Percentiles rank a stretch among this genome's conserved stretches.
Conservation (phyloP, 768 basidiomycete genomes). For the Mycena venus region DNA sequence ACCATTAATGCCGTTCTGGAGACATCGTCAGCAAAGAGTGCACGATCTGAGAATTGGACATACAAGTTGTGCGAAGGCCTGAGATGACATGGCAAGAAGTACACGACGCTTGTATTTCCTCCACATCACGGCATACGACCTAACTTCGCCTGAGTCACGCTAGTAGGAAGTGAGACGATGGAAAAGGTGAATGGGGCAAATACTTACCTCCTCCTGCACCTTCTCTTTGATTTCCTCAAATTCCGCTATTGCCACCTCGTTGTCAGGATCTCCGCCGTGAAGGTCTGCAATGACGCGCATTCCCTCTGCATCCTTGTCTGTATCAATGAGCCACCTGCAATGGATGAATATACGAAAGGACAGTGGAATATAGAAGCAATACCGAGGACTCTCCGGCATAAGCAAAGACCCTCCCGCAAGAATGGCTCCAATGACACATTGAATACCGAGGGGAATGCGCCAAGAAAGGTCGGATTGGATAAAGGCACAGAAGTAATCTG, state of each 20-base stretch:
- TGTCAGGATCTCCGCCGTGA: slow-evolving; percentile 83
- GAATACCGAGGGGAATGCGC: slow-evolving; percentile 90
- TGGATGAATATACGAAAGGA: neutral
- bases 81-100: slow-evolving; percentile 93
- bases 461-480: slow-evolving; percentile 90
- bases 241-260: slow-evolving; percentile 82
- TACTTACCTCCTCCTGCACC: slow-evolving; percentile 74
- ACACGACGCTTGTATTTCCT: slow-evolving; percentile 88
- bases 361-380: slow-evolving; percentile 8
- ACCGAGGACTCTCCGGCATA: slow-evolving; percentile 94
- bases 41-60: slow-evolving; percentile 1
- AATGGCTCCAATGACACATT: slow-evolving; percentile 88
- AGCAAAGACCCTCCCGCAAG: slow-evolving; percentile 84
- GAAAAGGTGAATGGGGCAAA: neutral
- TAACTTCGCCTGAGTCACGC: slow-evolving; percentile 82
- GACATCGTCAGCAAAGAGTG: neutral
- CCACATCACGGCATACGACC: slow-evolving; percentile 90
- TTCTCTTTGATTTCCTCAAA: slow-evolving; percentile 91
- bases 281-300: slow-evolving; percentile 90
- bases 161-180: slow-evolving; percentile 42
- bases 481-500: slow-evolving; percentile 94
- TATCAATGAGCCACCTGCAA: slow-evolving; percentile 91
- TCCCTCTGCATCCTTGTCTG: slow-evolving; percentile 85
- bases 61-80: slow-evolving; percentile 95
- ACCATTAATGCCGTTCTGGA: slow-evolving; percentile 95